phyloP scores from a whole-genome alignment of 1,284 basidiomycete species.

The Trametes sp. region DNA sequence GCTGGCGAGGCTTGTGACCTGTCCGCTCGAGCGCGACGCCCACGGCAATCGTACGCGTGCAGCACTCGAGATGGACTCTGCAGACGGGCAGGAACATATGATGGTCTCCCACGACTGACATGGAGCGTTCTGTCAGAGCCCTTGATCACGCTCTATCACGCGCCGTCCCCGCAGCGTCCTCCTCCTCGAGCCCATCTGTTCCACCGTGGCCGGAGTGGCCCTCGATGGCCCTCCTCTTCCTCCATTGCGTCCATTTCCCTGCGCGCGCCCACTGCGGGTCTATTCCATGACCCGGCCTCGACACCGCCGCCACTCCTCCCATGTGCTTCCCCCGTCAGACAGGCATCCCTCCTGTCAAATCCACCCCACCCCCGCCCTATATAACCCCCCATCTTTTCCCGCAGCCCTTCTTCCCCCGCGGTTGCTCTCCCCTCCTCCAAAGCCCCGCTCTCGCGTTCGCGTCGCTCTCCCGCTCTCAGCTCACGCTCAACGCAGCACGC shows the following conservation, averaged over 20 bases:
- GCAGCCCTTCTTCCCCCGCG: conserved; percentile 2
- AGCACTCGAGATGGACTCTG: background rate
- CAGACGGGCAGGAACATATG: background rate
- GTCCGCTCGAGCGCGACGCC: background rate
- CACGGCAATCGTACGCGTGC: background rate
- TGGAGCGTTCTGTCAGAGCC: conserved; percentile 8
- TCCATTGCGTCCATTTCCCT: too few species aligned
- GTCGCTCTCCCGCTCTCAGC: background rate
- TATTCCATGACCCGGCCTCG: conserved; percentile 1
- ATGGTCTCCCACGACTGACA: conserved; percentile 14
- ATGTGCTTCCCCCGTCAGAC: conserved; percentile 11
- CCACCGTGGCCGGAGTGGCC: background rate
- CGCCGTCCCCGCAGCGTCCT: conserved; percentile 1
- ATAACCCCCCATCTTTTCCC: conserved; percentile 6
- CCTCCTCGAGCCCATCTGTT: background rate
- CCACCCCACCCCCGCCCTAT: conserved; percentile 8
- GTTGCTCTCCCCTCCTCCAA: conserved; percentile 2
- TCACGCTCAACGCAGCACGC: conserved; percentile 11
- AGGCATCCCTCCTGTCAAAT: background rate
- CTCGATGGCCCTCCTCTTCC: background rate
- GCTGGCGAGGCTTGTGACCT: background rate
- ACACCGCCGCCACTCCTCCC: background rate
- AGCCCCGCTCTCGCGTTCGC: conserved; percentile 4
- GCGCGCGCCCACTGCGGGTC: conserved; percentile 8
- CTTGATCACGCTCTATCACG: conserved; percentile 9